Percentiles rank a stretch among this genome's conserved stretches.
Conservation (phyloP, 345 rosid species). For the Brassica nigra region DNA sequence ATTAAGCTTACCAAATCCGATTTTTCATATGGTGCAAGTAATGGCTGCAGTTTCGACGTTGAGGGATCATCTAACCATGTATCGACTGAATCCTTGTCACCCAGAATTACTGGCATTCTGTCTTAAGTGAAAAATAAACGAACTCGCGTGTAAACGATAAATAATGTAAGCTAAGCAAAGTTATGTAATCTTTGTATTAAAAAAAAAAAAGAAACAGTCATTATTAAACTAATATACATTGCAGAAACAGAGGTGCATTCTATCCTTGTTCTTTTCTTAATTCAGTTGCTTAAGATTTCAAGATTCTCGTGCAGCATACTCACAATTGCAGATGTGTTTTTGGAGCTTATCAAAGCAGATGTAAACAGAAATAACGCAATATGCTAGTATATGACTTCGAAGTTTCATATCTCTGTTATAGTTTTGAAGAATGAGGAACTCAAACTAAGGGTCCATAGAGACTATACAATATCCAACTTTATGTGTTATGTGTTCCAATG, state of each 20-base stretch:
- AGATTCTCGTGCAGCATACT: background rate
- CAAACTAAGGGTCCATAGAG: background rate
- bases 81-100: constrained; percentile 65
- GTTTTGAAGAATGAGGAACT: background rate
- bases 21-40: constrained; percentile 73
- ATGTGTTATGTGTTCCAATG: background rate
- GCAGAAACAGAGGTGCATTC: background rate
- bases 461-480: background rate
- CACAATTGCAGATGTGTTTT: background rate
- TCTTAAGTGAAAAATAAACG: constrained; percentile 43
- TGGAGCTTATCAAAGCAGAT: constrained; percentile 2
- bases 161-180: background rate
- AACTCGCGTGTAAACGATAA: background rate
- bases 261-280: background rate
- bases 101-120: constrained; percentile 91
- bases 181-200: background rate
- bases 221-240: background rate
- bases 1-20: constrained; percentile 65
- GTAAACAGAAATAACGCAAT: background rate
- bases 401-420: constrained; percentile 4
- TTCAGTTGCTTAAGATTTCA: background rate
- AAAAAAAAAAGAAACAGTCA: background rate
- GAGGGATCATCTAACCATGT: constrained; percentile 67
- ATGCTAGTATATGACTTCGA: background rate
- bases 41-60: constrained; percentile 45